Base-by-base conservation (phyloP, 192 early-diverging fungal genomes). In the Entomortierella chlamydospora region DNA sequence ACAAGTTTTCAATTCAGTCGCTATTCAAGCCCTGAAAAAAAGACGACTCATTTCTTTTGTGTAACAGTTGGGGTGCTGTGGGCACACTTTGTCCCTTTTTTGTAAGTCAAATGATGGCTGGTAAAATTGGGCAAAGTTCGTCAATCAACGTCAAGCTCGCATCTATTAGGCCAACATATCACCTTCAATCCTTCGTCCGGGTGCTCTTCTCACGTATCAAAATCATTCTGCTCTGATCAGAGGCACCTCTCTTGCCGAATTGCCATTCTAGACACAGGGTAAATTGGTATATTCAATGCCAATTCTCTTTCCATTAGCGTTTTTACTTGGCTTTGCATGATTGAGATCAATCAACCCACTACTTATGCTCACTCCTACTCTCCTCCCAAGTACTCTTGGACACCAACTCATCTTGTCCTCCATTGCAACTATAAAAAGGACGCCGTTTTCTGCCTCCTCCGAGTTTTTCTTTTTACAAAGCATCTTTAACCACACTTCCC, bases 11-110 rank as follows among this genome's bases (percentile, higher is more conserved):
- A 22, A 64, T 59, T 73, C 34, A 64, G 26, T 64, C 47, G 25
- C 49, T 41, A 73, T 73, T 73, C 56, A 64, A 22, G 43, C 23
- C 34, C 20, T 28, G 28, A 15, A 12, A 10, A 22, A 30, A 73
- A 50, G 70, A 50, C 61, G 60, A 76, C 73, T 76, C 73, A 67
- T 76, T 76, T 76, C 73, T 76, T 76, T 76, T 60, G 73, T 76
- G 73, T 76, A 61, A 76, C 73, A 49, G 47, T 41, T 2, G 1
- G 1, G 57, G 22, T 56, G 18, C 22, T 60, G 45, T 37, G 41
- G 52, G 52, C 18, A 23, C 26, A 10, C 39, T 20, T 4, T 20
- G 45, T 47, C 15, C 51, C 43, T 20, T 49, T 23, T 54, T 49
- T 54, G 45, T 47, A 47, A 12, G 12, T 47, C 45, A 12, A 20